Conservation (phyloP, 2,329 filamentous ascomycete species). For the Epichloe aotearoae region DNA sequence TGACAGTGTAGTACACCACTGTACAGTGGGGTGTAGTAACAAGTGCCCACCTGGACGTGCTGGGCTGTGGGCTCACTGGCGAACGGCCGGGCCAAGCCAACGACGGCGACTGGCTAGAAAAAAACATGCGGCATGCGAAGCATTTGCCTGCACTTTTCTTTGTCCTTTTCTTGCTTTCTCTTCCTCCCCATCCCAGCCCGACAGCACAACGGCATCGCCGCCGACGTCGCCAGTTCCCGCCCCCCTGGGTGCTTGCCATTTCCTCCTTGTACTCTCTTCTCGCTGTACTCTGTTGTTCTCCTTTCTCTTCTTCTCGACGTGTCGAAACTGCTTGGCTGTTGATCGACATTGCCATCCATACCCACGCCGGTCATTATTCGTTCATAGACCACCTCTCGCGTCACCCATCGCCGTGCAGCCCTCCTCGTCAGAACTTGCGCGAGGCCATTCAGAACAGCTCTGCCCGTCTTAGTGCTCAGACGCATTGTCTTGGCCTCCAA, state of each 20-base stretch:
- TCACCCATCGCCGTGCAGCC: background rate
- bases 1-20: no score
- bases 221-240: constrained; percentile 13
- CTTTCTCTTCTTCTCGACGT: background rate
- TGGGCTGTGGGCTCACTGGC: background rate
- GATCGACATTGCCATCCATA: background rate
- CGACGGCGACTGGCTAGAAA: background rate
- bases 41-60: no score
- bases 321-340: background rate
- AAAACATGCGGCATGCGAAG: constrained; percentile 4
- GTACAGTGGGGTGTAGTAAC: no score
- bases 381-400: constrained; percentile 1
- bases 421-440: constrained; percentile 1
- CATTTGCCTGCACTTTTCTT: constrained; percentile 12
- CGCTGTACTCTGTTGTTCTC: constrained; percentile 4
- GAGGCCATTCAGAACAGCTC: constrained; percentile 1
- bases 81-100: background rate
- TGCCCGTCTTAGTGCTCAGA: background rate
- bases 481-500: background rate
- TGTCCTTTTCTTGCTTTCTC: constrained; percentile 13
- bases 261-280: constrained; percentile 6
- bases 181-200: constrained; percentile 14
- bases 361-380: background rate
- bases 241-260: constrained; percentile 10
- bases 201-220: constrained; percentile 16